A percentile compares a stretch with the other conserved stretches of the same genome.
phyloP scores from a whole-genome alignment of 2,329 filamentous ascomycete species.

The Blastomyces gilchristii region DNA sequence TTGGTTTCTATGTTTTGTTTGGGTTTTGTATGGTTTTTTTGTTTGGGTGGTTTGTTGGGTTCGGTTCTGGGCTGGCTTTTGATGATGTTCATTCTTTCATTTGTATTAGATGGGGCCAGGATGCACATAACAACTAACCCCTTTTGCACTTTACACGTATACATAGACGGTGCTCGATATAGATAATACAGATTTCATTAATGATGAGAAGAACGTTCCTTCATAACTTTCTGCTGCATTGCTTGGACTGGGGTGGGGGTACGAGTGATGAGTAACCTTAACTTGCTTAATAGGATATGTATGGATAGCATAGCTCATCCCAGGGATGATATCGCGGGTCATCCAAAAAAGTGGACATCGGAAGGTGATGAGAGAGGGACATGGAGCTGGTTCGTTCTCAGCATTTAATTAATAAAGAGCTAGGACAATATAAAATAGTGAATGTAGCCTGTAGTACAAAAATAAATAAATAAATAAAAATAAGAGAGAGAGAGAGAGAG shows the following conservation, averaged over 20 bases:
- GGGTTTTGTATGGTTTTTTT: background rate
- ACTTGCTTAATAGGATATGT: background rate
- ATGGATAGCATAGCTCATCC: background rate
- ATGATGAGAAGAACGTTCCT: background rate
- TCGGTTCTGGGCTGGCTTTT: background rate
- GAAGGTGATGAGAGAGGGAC: no score
- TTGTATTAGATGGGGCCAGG: background rate
- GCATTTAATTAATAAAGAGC: no score
- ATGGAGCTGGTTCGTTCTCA: no score
- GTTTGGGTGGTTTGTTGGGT: background rate
- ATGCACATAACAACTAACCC: background rate
- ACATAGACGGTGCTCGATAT: background rate
- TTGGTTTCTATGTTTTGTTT: background rate
- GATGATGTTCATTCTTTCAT: background rate
- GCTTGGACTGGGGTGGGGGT: background rate
- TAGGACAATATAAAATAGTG: no score
- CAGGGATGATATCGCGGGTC: background rate
- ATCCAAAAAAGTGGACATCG: background rate
- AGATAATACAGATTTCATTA: background rate
- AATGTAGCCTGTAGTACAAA: no score
- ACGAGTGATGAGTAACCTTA: background rate
- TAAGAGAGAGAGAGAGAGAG: no score
- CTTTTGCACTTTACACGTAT: background rate
- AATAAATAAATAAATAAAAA: no score
- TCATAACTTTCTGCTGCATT: background rate